These are phyloP conservation scores for Stromatinia cepivora DNA, from an alignment of 2,329 filamentous ascomycete genomes.

Conservation along the genomic window DNA sequence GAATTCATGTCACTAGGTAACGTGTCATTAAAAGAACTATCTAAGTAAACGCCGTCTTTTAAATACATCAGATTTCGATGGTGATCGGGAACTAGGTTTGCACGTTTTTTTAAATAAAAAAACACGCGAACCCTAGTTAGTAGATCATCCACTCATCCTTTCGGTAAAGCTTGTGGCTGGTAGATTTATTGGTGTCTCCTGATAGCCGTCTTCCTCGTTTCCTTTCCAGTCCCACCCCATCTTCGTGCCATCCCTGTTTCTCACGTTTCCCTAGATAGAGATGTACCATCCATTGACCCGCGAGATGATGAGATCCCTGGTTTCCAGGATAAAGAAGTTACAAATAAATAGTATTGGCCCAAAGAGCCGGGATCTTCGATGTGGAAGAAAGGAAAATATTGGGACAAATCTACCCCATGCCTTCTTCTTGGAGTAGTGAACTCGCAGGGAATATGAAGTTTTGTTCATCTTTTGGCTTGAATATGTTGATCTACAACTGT, in stretches of 20 bases:
- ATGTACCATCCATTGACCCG: background rate
- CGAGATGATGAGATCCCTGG: background rate
- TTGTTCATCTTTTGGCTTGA: background rate
- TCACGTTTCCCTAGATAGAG: background rate
- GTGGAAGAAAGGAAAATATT: background rate
- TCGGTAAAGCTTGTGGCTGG: background rate
- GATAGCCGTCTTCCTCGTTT: background rate
- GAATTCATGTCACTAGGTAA: background rate
- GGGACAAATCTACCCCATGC: background rate
- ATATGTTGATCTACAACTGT: constrained; percentile 2
- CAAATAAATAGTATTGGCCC: background rate
- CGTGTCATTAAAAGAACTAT: background rate
- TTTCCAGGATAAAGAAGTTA: background rate
- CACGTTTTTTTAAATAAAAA: background rate
- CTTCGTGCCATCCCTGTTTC: constrained; percentile 11
- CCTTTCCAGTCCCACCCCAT: background rate
- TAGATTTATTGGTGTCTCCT: background rate
- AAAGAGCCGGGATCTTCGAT: constrained; percentile 8
- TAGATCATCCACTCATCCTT: constrained; percentile 1
- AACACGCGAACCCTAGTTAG: background rate
- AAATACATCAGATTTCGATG: background rate
- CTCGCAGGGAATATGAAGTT: background rate
- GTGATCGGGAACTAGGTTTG: background rate
- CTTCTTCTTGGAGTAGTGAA: constrained; percentile 5
- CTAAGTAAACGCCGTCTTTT: constrained; percentile 5